Percentiles rank a stretch among this genome's conserved stretches.
phyloP scores from a whole-genome alignment of 192 early-diverging fungal species.

The Entomortierella lignicola region DNA sequence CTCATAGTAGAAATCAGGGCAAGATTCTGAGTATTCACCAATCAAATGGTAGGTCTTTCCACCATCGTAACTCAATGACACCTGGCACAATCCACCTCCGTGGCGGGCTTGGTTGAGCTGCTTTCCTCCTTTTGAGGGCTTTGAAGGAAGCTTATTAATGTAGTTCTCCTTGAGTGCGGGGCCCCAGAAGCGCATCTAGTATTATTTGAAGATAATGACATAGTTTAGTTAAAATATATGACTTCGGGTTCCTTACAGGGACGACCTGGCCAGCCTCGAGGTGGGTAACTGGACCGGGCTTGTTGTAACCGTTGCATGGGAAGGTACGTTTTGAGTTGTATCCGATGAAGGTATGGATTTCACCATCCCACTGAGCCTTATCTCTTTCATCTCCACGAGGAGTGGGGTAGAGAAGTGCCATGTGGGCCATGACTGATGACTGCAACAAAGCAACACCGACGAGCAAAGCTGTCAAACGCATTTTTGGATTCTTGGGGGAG shows the following conservation, averaged over 20 bases:
- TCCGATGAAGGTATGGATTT: slow-evolving; percentile 30
- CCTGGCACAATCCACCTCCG: slow-evolving; percentile 75
- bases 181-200: slow-evolving; percentile 47
- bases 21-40: slow-evolving; percentile 45
- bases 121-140: neutral
- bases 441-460: neutral
- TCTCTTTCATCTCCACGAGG: slow-evolving; percentile 14
- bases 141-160: neutral
- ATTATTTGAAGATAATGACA: neutral
- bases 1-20: slow-evolving; percentile 52
- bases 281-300: slow-evolving; percentile 17
- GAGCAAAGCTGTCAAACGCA: neutral
- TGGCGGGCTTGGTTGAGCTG: slow-evolving; percentile 64
- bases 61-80: slow-evolving; percentile 71
- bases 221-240: too few species aligned
- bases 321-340: neutral
- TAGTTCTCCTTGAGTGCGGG: slow-evolving; percentile 5
- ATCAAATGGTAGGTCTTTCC: slow-evolving; percentile 64
- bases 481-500: too few species aligned
- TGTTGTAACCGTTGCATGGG: slow-evolving; percentile 40
- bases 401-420: slow-evolving; percentile 26
- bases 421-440: slow-evolving; percentile 17
- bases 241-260: slow-evolving; percentile 15
- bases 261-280: slow-evolving; percentile 34
- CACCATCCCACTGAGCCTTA: slow-evolving; percentile 1